Evolutionary conservation across 768 basidiomycete genomes (phyloP).

Genomic region (Dioszegia aurantiaca): DNA sequence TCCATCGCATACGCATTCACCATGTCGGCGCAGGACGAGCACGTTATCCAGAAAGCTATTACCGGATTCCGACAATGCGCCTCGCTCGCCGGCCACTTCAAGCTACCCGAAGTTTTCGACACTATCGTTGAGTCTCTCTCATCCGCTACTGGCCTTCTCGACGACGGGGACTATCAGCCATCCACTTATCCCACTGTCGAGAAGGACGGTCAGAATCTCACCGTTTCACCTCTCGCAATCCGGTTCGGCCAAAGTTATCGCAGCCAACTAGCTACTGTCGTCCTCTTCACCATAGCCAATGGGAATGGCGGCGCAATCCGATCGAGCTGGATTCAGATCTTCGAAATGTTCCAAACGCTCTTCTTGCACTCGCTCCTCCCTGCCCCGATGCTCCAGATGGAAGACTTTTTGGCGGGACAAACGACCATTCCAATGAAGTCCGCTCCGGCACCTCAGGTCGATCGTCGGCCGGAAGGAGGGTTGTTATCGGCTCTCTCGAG

Average conservation of each 20-base stretch:
- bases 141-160: constrained; percentile 79
- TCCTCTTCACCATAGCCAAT: constrained; percentile 95
- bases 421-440: constrained; percentile 87
- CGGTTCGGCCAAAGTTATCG: constrained; percentile 93
- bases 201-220: constrained; percentile 82
- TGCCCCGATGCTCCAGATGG: constrained; percentile 88
- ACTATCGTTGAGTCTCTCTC: constrained; percentile 90
- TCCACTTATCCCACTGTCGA: constrained; percentile 79
- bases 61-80: constrained; percentile 97
- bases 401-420: constrained; percentile 93
- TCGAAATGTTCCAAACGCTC: constrained; percentile 96
- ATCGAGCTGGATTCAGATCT: constrained; percentile 95
- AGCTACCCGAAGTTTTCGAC: constrained; percentile 92
- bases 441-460: constrained; percentile 60
- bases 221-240: constrained; percentile 86
- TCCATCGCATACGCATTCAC: constrained; percentile 94
- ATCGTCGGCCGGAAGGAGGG: constrained; percentile 69
- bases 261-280: constrained; percentile 92
- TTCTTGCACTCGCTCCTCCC: constrained; percentile 92
- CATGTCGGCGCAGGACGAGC: constrained; percentile 86
- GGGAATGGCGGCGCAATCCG: constrained; percentile 89
- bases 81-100: constrained; percentile 81
- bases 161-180: constrained; percentile 60
- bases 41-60: constrained; percentile 89
- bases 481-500: constrained; percentile 88